A percentile compares a stretch with the other conserved stretches of the same genome.
Evolutionary conservation across 1,284 basidiomycete genomes (phyloP).

Genomic region (Hemileia vastatrix): DNA sequence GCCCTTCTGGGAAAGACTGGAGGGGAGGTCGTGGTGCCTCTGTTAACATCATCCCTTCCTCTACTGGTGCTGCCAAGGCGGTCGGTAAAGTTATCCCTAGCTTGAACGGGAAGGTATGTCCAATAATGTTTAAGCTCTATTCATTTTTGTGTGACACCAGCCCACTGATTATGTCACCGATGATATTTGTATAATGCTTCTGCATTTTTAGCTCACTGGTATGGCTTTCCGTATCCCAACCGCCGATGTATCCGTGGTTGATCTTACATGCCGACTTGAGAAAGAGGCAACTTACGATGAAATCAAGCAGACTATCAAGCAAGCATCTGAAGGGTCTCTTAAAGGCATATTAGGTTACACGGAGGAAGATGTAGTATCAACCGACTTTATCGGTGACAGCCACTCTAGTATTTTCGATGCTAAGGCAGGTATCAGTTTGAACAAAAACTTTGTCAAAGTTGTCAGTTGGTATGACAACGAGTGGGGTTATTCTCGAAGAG

Average conservation of each 20-base stretch:
- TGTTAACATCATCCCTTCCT: constrained; percentile 99
- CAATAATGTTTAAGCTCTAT: constrained; percentile 54
- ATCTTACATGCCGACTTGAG: constrained; percentile 87
- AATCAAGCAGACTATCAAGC: constrained; percentile 81
- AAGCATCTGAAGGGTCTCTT: constrained; percentile 60
- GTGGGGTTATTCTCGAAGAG: constrained; percentile 92
- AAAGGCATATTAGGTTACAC: constrained; percentile 90
- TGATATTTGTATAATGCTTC: constrained; percentile 18
- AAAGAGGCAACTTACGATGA: constrained; percentile 59
- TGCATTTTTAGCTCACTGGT: constrained; percentile 52
- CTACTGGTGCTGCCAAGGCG: constrained; percentile 97
- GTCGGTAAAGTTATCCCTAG: constrained; percentile 97
- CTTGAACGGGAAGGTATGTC: constrained; percentile 83
- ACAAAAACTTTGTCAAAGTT: constrained; percentile 88
- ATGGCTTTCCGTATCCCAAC: constrained; percentile 97
- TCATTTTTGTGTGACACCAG: neutral
- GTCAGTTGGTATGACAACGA: constrained; percentile 76
- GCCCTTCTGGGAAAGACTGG: constrained; percentile 75
- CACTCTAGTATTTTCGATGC: constrained; percentile 77
- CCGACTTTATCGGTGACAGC: constrained; percentile 76
- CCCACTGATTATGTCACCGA: neutral
- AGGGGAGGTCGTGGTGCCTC: constrained; percentile 87
- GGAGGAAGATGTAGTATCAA: constrained; percentile 86
- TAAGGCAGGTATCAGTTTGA: constrained; percentile 83
- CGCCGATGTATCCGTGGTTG: constrained; percentile 94